Base-by-base conservation (phyloP, 495 filamentous ascomycete genomes). In the Amphirosellinia nigrospora region DNA sequence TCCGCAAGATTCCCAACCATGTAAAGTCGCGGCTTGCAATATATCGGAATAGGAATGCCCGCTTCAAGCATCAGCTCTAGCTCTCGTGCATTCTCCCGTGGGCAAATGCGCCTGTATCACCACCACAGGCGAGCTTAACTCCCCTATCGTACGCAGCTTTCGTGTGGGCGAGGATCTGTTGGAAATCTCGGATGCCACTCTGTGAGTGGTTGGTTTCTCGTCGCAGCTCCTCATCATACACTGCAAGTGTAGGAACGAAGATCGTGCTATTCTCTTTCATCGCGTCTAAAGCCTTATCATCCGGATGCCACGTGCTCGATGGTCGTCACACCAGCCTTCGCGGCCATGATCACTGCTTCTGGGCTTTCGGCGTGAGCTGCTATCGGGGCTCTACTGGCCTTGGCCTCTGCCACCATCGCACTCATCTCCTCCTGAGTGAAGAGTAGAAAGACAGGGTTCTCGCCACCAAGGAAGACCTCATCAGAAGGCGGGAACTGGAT, bases 1-100 rank as follows among this genome's bases (percentile, higher is more conserved):
- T 0, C 86, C 86, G 64, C 85, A 87, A 2, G 84, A 81, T 45
- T 85, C 79, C 86, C 86, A 88, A 0, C 86, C 86, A 34, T 75
- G 74, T 15, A 86, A 64, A 0, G 84, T 87, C 21, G 75, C 80
- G 38, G 83, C 80, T 21, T 79, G 79, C 41, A 87, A 74, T 0
- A 81, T 78, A 50, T 86, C 83, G 60, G 77, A 1, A 87, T 48
- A 0, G 84, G 81, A 19, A 88, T 74, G 4, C 84, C 86, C n/a
- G 83, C 82, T 39, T 86, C 76, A 4, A 81, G 63, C 80, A 88
- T 79, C 10, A 87, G 60, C 72, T 87, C 85, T 46, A 87, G 41
- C 73, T 87, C 86, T 0, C 84, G 64, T 2, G 67, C 79, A 66
- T 86, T 86, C 43, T 84, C 77, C 86, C 86, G 52, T 88, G 86